phyloP scores from a whole-genome alignment of 352 stramenopile species.

The Pythium dissimile region DNA sequence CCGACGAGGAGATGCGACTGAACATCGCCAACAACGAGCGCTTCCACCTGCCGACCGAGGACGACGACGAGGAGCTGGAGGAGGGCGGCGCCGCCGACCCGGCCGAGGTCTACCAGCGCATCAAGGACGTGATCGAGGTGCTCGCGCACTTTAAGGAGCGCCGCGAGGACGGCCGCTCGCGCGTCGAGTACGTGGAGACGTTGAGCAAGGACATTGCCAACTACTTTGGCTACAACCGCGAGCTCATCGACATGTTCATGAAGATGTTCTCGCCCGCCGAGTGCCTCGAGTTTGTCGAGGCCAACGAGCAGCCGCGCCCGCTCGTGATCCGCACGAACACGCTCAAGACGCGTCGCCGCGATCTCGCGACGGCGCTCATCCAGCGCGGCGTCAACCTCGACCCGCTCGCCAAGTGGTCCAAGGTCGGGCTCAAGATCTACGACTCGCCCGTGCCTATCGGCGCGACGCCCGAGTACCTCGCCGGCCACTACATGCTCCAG shows the following conservation, averaged over 20 bases:
- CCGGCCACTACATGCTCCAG: slow-evolving; percentile 99
- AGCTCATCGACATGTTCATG: slow-evolving; percentile 97
- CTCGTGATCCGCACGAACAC: slow-evolving; percentile 99
- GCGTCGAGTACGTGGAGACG: slow-evolving; percentile 95
- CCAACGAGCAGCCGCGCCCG: slow-evolving; percentile 96
- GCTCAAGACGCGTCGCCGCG: slow-evolving; percentile 97
- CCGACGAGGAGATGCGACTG: slow-evolving; percentile 83
- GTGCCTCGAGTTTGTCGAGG: slow-evolving; percentile 98
- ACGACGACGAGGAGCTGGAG: slow-evolving; percentile 64
- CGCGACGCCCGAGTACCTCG: slow-evolving; percentile 99
- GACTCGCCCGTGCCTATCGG: slow-evolving; percentile 98
- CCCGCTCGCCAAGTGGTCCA: slow-evolving; percentile 98
- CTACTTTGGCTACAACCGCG: slow-evolving; percentile 98
- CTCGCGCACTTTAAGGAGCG: slow-evolving; percentile 95
- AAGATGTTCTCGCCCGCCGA: slow-evolving; percentile 98
- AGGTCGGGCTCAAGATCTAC: slow-evolving; percentile 99
- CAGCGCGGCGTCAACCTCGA: slow-evolving; percentile 98
- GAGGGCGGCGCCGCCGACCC: slow-evolving; percentile 62
- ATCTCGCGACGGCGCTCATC: slow-evolving; percentile 97
- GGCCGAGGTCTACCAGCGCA: slow-evolving; percentile 89
- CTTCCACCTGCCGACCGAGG: slow-evolving; percentile 77
- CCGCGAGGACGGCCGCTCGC: slow-evolving; percentile 88
- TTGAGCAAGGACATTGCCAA: slow-evolving; percentile 92
- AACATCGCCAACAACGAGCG: slow-evolving; percentile 84
- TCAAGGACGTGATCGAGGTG: slow-evolving; percentile 92